Base-by-base conservation (phyloP, 176 grass and related monocot species). In the Luzula sylvatica region DNA sequence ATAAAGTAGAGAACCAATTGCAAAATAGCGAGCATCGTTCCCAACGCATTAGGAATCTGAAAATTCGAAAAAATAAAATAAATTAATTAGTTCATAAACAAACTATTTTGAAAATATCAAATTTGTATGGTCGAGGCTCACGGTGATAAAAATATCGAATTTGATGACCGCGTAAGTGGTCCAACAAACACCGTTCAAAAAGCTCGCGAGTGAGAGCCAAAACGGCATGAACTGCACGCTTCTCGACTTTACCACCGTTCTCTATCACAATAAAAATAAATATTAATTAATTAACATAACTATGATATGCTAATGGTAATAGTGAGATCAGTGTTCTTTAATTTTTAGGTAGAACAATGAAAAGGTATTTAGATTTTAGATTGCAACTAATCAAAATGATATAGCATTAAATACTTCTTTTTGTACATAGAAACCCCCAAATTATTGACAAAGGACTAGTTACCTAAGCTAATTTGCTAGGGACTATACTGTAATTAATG, bases 221-320 rank as follows among this genome's bases (percentile, higher is more conserved):
- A 94, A 78, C 0, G 72, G 83, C 83, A 87, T 95, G 73, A 83
- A 84, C 73, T 79, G 24, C 35, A 95, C 83, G 46, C 82, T 94
- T 50, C 79, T 83, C 5, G 78, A 80, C 8, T 46, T 52, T 26
- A 94, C 80, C 35, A 94, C 88, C 2, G 50, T 52, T 23, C 25
- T 54, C 88, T 94, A 72, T 48, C 38, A 23, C 44, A 64, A n/a
- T n/a, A n/a, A 64, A 45, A 64, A 35, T 35, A 35, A 35, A 7
- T 7, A 35, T 35, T 35, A 4, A 35, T 35, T 35, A 35, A 35
- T 35, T 35, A n/a, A n/a, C n/a, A n/a, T n/a, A n/a, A n/a, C n/a
- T n/a, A n/a, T n/a, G n/a, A n/a, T n/a, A 35, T 35, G 9, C 5
- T 35, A 35, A 35, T 35, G 9, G 9, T 35, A 35, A 35, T 35